Percentiles rank a stretch among this genome's conserved stretches.
Conservation (phyloP, 768 basidiomycete species). For the Lactarius hengduanensis region DNA sequence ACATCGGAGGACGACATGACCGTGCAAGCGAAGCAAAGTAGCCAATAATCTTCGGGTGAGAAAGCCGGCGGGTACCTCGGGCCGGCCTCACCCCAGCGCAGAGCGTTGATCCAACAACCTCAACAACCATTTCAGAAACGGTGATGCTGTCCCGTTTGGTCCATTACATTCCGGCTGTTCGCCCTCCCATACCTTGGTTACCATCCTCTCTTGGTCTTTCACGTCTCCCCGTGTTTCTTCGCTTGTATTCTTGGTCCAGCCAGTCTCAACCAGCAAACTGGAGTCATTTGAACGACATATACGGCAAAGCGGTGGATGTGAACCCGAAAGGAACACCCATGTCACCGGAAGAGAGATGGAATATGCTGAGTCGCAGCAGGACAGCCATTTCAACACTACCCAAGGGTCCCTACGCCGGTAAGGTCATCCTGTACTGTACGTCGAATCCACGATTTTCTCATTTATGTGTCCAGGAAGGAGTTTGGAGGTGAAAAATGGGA, state of each 20-base stretch:
- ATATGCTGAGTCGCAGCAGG: constrained; percentile 17
- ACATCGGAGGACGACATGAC: constrained; percentile 67
- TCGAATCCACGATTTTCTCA: constrained; percentile 15
- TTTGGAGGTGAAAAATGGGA: constrained; percentile 45
- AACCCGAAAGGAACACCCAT: background rate
- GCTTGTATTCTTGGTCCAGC: constrained; percentile 1
- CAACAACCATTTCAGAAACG: constrained; percentile 8
- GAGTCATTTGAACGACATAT: constrained; percentile 20
- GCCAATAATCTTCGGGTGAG: background rate
- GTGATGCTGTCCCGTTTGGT: constrained; percentile 15
- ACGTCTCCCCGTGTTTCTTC: background rate
- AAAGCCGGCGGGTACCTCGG: constrained; percentile 7
- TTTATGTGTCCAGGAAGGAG: constrained; percentile 53
- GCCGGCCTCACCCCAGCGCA: background rate
- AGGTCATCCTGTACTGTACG: background rate
- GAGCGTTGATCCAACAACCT: background rate
- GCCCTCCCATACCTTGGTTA: background rate
- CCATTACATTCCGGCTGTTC: constrained; percentile 2
- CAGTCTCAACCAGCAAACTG: constrained; percentile 16
- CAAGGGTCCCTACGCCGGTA: constrained; percentile 26
- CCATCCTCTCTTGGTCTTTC: background rate
- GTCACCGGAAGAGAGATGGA: constrained; percentile 18
- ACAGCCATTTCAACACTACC: constrained; percentile 1
- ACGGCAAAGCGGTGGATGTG: background rate
- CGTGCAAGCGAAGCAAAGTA: background rate